Evolutionary conservation across 1,284 basidiomycete species (phyloP).

Genomic region (Inonotus obliquus): DNA sequence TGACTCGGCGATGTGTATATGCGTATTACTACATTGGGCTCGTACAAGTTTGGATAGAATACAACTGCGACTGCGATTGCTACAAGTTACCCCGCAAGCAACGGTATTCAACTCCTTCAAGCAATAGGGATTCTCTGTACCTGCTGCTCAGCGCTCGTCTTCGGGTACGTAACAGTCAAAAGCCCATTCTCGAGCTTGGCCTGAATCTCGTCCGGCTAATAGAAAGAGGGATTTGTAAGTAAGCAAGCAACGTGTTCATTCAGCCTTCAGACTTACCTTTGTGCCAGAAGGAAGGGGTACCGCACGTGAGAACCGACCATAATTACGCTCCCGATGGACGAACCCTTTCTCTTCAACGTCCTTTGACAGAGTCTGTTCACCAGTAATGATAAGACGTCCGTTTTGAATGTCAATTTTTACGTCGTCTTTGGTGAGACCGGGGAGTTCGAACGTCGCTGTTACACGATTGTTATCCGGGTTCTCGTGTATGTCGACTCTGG

Average conservation of each 20-base stretch:
- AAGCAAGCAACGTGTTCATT: too few species aligned
- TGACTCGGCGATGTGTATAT: too few species aligned
- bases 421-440: constrained; percentile 27
- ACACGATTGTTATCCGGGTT: constrained; percentile 6
- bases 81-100: too few species aligned
- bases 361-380: constrained; percentile 33
- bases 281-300: constrained; percentile 17
- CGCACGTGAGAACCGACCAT: constrained; percentile 43
- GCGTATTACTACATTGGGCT: neutral
- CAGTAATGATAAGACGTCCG: constrained; percentile 32
- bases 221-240: too few species aligned
- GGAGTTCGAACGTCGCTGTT: constrained; percentile 35
- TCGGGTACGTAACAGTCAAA: constrained; percentile 25
- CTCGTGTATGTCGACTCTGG: constrained; percentile 13
- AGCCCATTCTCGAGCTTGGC: constrained; percentile 24
- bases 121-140: constrained; percentile 22
- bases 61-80: too few species aligned
- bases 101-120: too few species aligned
- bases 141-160: constrained; percentile 20
- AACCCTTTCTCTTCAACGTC: constrained; percentile 41
- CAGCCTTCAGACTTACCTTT: constrained; percentile 13
- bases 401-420: constrained; percentile 11
- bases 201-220: constrained; percentile 23
- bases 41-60: neutral
- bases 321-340: constrained; percentile 45